phyloP scores from a whole-genome alignment of 2,329 filamentous ascomycete genomes.

The Pseudogymnoascus sp. region DNA sequence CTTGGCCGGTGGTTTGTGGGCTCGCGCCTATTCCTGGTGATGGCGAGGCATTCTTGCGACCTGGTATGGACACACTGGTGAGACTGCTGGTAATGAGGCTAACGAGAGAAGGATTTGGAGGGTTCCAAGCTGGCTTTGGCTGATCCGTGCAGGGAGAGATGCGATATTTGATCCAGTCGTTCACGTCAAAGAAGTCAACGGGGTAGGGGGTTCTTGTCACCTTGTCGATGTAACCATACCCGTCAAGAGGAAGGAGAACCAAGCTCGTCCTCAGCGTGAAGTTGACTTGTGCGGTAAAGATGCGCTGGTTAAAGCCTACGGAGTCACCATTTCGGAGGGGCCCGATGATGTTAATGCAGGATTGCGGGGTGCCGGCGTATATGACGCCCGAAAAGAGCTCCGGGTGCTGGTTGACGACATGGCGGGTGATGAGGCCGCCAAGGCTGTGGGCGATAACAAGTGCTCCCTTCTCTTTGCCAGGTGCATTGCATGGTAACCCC shows the following conservation, averaged over 20 bases:
- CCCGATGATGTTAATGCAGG: slow-evolving; percentile 85
- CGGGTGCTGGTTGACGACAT: slow-evolving; percentile 76
- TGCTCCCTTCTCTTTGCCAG: slow-evolving; percentile 54
- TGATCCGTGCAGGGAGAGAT: slow-evolving; percentile 68
- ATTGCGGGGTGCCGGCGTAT: slow-evolving; percentile 75
- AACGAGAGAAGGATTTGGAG: slow-evolving; percentile 25
- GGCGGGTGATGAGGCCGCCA: slow-evolving; percentile 77
- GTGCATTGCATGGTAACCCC: slow-evolving; percentile 63
- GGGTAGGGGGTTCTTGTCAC: slow-evolving; percentile 69
- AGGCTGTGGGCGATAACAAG: slow-evolving; percentile 79
- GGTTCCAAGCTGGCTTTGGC: slow-evolving; percentile 49
- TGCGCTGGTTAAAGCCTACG: slow-evolving; percentile 77
- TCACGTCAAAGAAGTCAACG: slow-evolving; percentile 72
- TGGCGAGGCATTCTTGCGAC: slow-evolving; percentile 21
- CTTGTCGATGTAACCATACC: slow-evolving; percentile 57
- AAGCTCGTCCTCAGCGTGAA: slow-evolving; percentile 85
- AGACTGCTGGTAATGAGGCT: slow-evolving; percentile 31
- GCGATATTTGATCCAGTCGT: slow-evolving; percentile 70
- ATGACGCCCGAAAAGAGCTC: slow-evolving; percentile 79
- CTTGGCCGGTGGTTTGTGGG: not conserved
- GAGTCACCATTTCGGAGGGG: slow-evolving; percentile 88
- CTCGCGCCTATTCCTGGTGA: not conserved
- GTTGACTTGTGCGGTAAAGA: slow-evolving; percentile 86
- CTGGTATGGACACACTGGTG: slow-evolving; percentile 23
- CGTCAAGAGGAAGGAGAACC: slow-evolving; percentile 71